Evolutionary conservation across 2,329 filamentous ascomycete species (phyloP).

Genomic region (Pseudocercospora vitis): DNA sequence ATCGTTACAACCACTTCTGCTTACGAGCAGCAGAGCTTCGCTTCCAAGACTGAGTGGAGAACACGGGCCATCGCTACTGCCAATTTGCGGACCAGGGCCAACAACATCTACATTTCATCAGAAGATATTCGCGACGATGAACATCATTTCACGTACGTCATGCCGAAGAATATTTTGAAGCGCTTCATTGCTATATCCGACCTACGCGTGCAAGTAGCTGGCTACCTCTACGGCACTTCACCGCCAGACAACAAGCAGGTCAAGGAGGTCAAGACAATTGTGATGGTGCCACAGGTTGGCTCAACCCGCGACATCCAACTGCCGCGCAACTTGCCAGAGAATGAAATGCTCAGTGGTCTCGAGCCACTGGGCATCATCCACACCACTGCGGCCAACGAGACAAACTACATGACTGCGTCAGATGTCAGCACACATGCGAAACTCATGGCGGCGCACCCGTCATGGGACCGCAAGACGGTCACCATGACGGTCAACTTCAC

Average conservation of each 20-base stretch:
- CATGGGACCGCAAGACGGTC: slow-evolving; percentile 86
- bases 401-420: slow-evolving; percentile 91
- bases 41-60: slow-evolving; percentile 98
- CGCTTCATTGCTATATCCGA: slow-evolving; percentile 97
- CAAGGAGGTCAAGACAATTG: slow-evolving; percentile 95
- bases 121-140: slow-evolving; percentile 91
- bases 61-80: slow-evolving; percentile 91
- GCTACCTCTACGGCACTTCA: slow-evolving; percentile 90
- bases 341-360: slow-evolving; percentile 81
- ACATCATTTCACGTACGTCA: slow-evolving; percentile 88
- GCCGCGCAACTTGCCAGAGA: slow-evolving; percentile 84
- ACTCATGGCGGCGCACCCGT: slow-evolving; percentile 77
- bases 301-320: slow-evolving; percentile 89
- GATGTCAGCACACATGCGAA: slow-evolving; percentile 94
- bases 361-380: slow-evolving; percentile 95
- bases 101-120: slow-evolving; percentile 98
- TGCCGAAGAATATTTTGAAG: slow-evolving; percentile 98
- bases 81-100: slow-evolving; percentile 87
- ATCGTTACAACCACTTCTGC: slow-evolving; percentile 97
- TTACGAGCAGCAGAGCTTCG: slow-evolving; percentile 96
- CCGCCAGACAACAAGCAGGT: slow-evolving; percentile 93
- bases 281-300: slow-evolving; percentile 96
- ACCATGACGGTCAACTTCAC: slow-evolving; percentile 97
- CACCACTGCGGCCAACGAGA: slow-evolving; percentile 90
- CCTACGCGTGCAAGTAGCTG: slow-evolving; percentile 91